Evolutionary conservation across 192 early-diverging fungal species (phyloP).

Genomic region (Piromyces sp.): DNA sequence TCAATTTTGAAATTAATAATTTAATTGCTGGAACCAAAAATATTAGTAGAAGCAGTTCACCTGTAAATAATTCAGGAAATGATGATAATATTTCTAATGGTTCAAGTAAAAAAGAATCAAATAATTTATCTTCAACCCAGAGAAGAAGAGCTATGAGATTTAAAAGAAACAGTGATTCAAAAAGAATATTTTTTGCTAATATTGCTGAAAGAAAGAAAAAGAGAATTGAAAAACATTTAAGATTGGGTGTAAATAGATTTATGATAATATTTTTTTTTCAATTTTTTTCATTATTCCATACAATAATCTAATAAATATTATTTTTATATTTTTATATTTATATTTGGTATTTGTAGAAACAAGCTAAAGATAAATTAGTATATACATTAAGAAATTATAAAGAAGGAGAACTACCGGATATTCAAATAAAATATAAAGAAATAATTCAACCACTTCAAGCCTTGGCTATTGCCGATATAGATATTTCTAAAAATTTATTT

Average conservation of each 20-base stretch:
- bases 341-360: conserved; percentile 23
- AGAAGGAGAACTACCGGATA: conserved; percentile 59
- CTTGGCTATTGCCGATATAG: conserved; percentile 33
- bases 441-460: conserved; percentile 45
- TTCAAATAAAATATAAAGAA: conserved; percentile 47
- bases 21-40: not conserved
- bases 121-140: not conserved
- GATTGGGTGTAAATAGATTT: not conserved
- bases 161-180: not conserved
- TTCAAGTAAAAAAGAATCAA: not conserved
- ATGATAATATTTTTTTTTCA: too few relatives aligned
- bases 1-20: not conserved
- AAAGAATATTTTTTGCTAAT: conserved; percentile 15
- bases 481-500: conserved; percentile 25
- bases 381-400: conserved; percentile 43
- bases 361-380: conserved; percentile 28
- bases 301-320: too few relatives aligned
- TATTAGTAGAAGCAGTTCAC: conserved; percentile 11
- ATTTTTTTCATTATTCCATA: too few relatives aligned
- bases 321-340: too few relatives aligned
- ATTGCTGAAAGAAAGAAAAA: conserved; percentile 20
- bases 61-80: conserved; percentile 2
- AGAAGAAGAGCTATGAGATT: not conserved
- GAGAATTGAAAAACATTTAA: conserved; percentile 5
- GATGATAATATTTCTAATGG: conserved; percentile 8